These are phyloP conservation scores for Cyberlindnera euphorbiae DNA, from an alignment of 805 yeast genomes.

Conservation along the genomic window DNA sequence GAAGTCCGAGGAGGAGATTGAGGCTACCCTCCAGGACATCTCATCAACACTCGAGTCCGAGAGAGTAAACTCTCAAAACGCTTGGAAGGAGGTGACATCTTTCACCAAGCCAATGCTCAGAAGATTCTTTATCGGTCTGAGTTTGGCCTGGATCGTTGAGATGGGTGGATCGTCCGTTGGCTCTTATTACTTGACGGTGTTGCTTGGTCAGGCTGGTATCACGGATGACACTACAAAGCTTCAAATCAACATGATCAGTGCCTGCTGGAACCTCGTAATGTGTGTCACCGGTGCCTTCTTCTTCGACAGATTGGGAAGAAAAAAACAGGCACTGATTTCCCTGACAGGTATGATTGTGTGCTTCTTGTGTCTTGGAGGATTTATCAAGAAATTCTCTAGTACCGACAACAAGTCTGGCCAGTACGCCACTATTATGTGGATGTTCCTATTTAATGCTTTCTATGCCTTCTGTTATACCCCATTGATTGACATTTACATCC, in stretches of 20 bases:
- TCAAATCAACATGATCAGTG: slow-evolving; percentile 31
- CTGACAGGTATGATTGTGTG: slow-evolving; percentile 12
- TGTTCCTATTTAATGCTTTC: slow-evolving; percentile 16
- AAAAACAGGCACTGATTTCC: slow-evolving; percentile 6
- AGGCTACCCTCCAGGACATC: slow-evolving; percentile 1
- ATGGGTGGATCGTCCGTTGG: slow-evolving; percentile 17
- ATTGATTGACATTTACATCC: slow-evolving; percentile 9
- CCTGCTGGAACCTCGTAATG: slow-evolving; percentile 9
- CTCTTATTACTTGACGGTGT: slow-evolving; percentile 10
- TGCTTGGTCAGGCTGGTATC: slow-evolving; percentile 32
- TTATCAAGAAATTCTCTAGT: slow-evolving; percentile 6
- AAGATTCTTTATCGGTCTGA: slow-evolving; percentile 6
- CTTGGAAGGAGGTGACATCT: slow-evolving; percentile 6
- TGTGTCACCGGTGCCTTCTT: slow-evolving; percentile 5
- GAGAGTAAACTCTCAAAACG: slow-evolving; percentile 1
- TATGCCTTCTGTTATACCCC: slow-evolving; percentile 14
- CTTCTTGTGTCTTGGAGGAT: slow-evolving; percentile 12
- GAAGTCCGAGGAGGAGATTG: slow-evolving; percentile 4
- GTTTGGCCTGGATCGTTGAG: slow-evolving; percentile 10
- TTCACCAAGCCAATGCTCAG: slow-evolving; percentile 10
- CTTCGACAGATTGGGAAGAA: slow-evolving; percentile 12
- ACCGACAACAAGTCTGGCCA: slow-evolving; percentile 10
- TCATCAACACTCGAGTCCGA: slow-evolving; percentile 1
- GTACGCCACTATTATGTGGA: slow-evolving; percentile 16
- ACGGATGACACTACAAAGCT: slow-evolving; percentile 35